phyloP scores from a whole-genome alignment of 2,329 filamentous ascomycete genomes.

The Rhexocercosporidium sp. region DNA sequence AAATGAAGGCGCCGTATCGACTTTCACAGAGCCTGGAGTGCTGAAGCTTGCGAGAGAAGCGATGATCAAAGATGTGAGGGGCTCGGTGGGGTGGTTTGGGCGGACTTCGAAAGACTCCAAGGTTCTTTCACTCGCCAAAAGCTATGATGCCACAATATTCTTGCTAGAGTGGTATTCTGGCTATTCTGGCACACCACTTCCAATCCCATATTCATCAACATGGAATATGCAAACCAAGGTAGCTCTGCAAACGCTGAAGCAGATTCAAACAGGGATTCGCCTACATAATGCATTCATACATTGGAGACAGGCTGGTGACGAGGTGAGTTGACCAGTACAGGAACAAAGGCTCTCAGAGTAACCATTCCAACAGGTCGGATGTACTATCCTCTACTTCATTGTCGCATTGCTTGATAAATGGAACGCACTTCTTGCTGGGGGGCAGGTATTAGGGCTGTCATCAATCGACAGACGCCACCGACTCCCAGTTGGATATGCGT shows the following conservation, averaged over 20 bases:
- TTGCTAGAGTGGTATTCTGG: constrained; percentile 53
- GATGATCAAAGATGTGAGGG: constrained; percentile 24
- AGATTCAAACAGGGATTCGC: constrained; percentile 25
- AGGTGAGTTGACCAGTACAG: constrained; percentile 10
- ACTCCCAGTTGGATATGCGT: constrained; percentile 26
- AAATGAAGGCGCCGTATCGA: constrained; percentile 19
- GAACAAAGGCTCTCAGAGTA: background rate
- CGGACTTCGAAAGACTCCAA: constrained; percentile 21
- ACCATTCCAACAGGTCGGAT: constrained; percentile 26
- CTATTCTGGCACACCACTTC: constrained; percentile 53
- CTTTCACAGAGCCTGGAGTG: constrained; percentile 28
- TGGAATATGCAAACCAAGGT: constrained; percentile 45
- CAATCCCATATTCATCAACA: constrained; percentile 58
- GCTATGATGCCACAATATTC: constrained; percentile 44
- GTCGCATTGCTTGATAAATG: constrained; percentile 30
- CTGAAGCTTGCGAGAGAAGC: constrained; percentile 30
- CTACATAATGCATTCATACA: constrained; percentile 30
- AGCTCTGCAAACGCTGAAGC: constrained; percentile 22
- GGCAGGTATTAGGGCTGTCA: constrained; percentile 20
- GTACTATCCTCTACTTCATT: constrained; percentile 27
- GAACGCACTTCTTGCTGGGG: constrained; percentile 24
- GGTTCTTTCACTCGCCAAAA: constrained; percentile 48
- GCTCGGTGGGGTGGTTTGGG: constrained; percentile 11
- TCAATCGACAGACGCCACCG: constrained; percentile 6
- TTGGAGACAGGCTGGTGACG: constrained; percentile 30